Percentiles rank a stretch among this genome's conserved stretches.
These are phyloP conservation scores for Amauroascus niger DNA, from an alignment of 2,329 filamentous ascomycete genomes.

Conservation along the genomic window DNA sequence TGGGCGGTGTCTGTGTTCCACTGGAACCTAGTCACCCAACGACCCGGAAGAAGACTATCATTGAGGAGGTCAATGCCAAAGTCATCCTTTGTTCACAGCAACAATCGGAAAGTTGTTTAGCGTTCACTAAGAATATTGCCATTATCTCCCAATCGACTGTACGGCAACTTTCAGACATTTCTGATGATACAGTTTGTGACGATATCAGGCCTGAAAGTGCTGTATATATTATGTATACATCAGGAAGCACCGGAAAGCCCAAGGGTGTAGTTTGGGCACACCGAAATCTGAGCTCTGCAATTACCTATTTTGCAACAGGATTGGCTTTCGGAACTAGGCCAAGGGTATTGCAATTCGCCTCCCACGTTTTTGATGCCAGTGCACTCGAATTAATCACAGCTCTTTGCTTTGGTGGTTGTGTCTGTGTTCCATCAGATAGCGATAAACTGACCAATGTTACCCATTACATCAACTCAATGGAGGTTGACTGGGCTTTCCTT, in stretches of 20 bases:
- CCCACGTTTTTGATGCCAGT: slow-evolving; percentile 36
- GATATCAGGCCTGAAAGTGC: not conserved
- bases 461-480: slow-evolving; percentile 32
- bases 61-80: slow-evolving; percentile 17
- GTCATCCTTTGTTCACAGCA: not conserved
- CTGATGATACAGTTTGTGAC: not conserved
- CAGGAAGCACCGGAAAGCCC: slow-evolving; percentile 23
- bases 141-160: not conserved
- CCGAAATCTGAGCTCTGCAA: slow-evolving; percentile 37
- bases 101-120: not conserved
- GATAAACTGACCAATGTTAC: slow-evolving; percentile 38
- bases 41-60: slow-evolving; percentile 19
- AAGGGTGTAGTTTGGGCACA: slow-evolving; percentile 51
- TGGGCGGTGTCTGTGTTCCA: slow-evolving; percentile 25
- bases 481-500: slow-evolving; percentile 41
- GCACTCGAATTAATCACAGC: slow-evolving; percentile 28
- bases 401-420: slow-evolving; percentile 30
- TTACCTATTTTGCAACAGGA: slow-evolving; percentile 18
- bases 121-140: not conserved
- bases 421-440: slow-evolving; percentile 36
- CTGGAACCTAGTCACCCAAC: slow-evolving; percentile 25
- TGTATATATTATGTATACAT: slow-evolving; percentile 5
- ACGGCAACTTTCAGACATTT: not conserved
- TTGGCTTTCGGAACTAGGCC: slow-evolving; percentile 26
- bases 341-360: slow-evolving; percentile 31